Base-by-base conservation (phyloP, 441 rosid genomes). In the Syzygium malaccense region DNA sequence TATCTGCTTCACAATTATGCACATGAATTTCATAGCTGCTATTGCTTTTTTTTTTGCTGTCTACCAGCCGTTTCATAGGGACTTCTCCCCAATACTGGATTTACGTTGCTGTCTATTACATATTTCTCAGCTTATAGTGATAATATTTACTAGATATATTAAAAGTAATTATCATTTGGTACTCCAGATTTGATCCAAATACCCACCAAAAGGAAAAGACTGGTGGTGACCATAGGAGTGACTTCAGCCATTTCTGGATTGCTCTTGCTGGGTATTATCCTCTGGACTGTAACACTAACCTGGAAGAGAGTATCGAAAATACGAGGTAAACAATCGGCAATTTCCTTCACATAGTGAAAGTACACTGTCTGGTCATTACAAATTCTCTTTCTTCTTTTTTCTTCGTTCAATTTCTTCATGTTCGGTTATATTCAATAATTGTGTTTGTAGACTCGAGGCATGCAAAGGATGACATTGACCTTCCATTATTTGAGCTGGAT, bases 401-500 rank as follows among this genome's bases (percentile, higher is more conserved):
- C 15, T 53, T 51, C 5, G 14, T 20, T 49, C 20, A 49, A 32
- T 51, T 60, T 5, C 17, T 68, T 15, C 49, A 14, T 66, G 37
- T 5, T 62, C 32, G 3, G 15, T 41, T 56, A 49, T 80, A 56
- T 14, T 14, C 12, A 49, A 26, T 26, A 51, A 84, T 14, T 45
- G 32, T 49, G 53, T 83, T 83, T 14, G 33, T 55, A 90, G 88
- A 68, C 5, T 48, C 8, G 57, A 30, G 68, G 48, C 87, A 37
- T 79, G 17, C 18, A 56, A 37, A 49, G 56, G 89, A 79, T 18
- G 89, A 89, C 7, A 80, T 89, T 32, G 92, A 92, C 41, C 64
- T 92, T 28, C 91, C 92, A 1, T 8, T 90, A 7, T 89, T 91
- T 55, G 87, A 85, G 85, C 78, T 93, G 14, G 37, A 87, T 17